Percentiles rank a stretch among this genome's conserved stretches.
phyloP scores from a whole-genome alignment of 768 basidiomycete species.

The Pleurotus citrinopileatus region DNA sequence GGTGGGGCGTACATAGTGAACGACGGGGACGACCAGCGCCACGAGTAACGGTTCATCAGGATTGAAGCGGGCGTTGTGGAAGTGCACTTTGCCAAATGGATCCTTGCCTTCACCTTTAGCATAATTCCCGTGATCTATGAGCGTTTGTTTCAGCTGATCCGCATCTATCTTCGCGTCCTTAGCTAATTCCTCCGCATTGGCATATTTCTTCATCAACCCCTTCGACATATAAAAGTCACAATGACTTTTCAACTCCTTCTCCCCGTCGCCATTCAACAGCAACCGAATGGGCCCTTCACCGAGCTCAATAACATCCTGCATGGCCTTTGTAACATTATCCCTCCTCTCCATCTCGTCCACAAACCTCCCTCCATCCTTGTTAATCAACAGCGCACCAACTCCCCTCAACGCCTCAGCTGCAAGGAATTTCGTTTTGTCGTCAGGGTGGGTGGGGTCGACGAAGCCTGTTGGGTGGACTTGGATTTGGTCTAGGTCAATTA shows the following conservation, averaged over 20 bases:
- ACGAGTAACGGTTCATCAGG: conserved; percentile 18
- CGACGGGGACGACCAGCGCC: conserved; percentile 23
- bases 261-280: conserved; percentile 17
- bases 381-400: conserved; percentile 71
- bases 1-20: conserved; percentile 21
- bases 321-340: conserved; percentile 21
- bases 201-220: conserved; percentile 21
- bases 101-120: conserved; percentile 17
- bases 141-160: conserved; percentile 14
- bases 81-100: conserved; percentile 16
- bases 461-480: conserved; percentile 64
- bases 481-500: conserved; percentile 22
- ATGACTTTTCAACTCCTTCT: conserved; percentile 18
- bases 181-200: conserved; percentile 18
- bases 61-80: conserved; percentile 14
- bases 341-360: conserved; percentile 73
- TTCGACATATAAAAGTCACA: conserved; percentile 26
- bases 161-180: conserved; percentile 14
- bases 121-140: conserved; percentile 14
- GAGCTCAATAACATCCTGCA: conserved; percentile 18
- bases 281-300: conserved; percentile 21
- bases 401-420: conserved; percentile 83
- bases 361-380: conserved; percentile 67
- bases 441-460: conserved; percentile 72
- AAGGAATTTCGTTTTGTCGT: conserved; percentile 73